A percentile compares a stretch with the other conserved stretches of the same genome.
Evolutionary conservation across 73 alveolate species (phyloP).

Genomic region (Breviolum minutum): DNA sequence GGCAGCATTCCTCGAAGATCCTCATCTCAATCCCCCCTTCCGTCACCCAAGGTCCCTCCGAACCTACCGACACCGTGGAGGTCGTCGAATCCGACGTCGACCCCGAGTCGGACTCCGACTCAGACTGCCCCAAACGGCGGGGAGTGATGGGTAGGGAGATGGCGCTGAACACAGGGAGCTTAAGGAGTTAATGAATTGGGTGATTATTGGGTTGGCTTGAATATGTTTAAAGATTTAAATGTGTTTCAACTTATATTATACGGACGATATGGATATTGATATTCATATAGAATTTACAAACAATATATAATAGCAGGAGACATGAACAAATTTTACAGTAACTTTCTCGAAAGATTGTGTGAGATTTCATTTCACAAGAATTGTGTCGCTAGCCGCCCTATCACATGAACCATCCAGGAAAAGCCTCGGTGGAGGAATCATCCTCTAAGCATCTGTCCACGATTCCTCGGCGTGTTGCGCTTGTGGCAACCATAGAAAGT

Average conservation of each 20-base stretch:
- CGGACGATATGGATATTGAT: too few relatives aligned
- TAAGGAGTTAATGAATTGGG: too few relatives aligned
- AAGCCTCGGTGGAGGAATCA: background rate
- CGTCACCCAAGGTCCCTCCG: background rate
- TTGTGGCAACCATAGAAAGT: too few relatives aligned
- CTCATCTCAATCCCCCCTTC: background rate
- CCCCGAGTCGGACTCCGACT: slow-evolving; percentile 23
- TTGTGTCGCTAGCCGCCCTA: too few relatives aligned
- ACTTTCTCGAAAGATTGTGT: too few relatives aligned
- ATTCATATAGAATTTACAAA: too few relatives aligned
- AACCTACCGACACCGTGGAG: slow-evolving; percentile 43
- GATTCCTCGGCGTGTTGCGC: too few relatives aligned
- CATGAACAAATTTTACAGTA: too few relatives aligned
- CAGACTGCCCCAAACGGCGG: background rate
- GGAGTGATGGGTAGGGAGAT: background rate
- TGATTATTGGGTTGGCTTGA: too few relatives aligned
- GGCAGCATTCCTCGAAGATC: too few relatives aligned
- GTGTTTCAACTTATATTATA: background rate
- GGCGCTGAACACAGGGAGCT: background rate
- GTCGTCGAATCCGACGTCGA: background rate
- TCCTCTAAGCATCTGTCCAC: slow-evolving; percentile 19
- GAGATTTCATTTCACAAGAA: too few relatives aligned
- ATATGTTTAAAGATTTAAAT: background rate
- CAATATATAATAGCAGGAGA: too few relatives aligned
- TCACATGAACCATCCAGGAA: background rate